phyloP scores from a whole-genome alignment of 495 filamentous ascomycete species.

The Annulohypoxylon moriforme region DNA sequence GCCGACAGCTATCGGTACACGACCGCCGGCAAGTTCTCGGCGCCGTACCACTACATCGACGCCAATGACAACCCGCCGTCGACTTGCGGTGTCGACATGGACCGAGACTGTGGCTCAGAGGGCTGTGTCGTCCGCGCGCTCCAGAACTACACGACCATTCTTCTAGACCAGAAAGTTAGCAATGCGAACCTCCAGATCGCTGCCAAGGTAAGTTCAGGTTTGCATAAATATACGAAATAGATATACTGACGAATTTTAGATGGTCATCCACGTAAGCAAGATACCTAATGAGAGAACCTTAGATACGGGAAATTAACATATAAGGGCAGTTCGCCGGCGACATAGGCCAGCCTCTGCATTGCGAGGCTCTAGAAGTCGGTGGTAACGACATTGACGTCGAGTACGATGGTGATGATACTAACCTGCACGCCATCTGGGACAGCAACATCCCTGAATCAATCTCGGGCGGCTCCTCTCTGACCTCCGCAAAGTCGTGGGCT shows the following conservation, averaged over 20 bases:
- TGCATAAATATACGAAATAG: background rate
- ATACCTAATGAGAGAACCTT: conserved; percentile 1
- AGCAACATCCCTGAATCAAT: conserved; percentile 69
- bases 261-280: conserved; percentile 66
- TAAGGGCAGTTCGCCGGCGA: conserved; percentile 66
- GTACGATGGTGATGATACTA: conserved; percentile 64
- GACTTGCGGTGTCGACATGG: conserved; percentile 66
- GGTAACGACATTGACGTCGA: conserved; percentile 70
- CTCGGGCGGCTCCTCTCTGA: conserved; percentile 58
- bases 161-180: conserved; percentile 35
- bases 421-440: conserved; percentile 74
- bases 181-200: conserved; percentile 44
- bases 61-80: conserved; percentile 71
- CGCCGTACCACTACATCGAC: conserved; percentile 71
- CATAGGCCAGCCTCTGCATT: conserved; percentile 72
- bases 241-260: conserved; percentile 43
- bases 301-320: conserved; percentile 17
- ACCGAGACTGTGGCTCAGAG: conserved; percentile 66
- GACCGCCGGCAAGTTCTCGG: conserved; percentile 63
- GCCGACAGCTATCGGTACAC: conserved; percentile 69
- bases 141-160: conserved; percentile 64
- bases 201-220: conserved; percentile 30
- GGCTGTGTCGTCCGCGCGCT: conserved; percentile 73
- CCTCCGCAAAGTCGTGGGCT: conserved; percentile 54
- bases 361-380: conserved; percentile 66